phyloP scores from a whole-genome alignment of 176 grass and related monocot genomes.

The Dactylis glomerata region DNA sequence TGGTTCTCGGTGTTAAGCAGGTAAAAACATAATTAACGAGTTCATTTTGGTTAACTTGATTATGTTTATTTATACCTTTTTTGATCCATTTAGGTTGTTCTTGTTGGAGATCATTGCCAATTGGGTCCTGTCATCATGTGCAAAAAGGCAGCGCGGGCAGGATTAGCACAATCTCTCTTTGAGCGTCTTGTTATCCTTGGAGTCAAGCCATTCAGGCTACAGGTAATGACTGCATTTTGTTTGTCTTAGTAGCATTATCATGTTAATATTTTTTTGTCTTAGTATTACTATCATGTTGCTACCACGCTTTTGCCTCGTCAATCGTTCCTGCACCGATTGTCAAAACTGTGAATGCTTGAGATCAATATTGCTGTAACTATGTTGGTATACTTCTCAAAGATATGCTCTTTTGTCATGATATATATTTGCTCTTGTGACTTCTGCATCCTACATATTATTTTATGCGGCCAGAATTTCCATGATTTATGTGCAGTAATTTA shows the following conservation, averaged over 20 bases:
- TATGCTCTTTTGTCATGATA: not conserved
- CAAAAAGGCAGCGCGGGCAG: constrained; percentile 98
- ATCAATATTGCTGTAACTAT: not conserved
- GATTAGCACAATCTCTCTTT: constrained; percentile 92
- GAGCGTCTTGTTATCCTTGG: constrained; percentile 97
- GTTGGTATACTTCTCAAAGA: not conserved
- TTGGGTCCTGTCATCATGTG: constrained; percentile 99
- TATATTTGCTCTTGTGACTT: constrained; percentile 3
- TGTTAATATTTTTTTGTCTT: not conserved
- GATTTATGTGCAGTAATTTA: not conserved
- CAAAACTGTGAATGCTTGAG: not conserved
- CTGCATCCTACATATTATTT: not conserved
- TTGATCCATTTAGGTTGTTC: constrained; percentile 69
- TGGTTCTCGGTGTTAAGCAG: constrained; percentile 99
- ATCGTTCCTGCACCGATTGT: not conserved
- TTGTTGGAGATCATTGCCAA: constrained; percentile 99
- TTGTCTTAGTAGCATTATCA: not conserved
- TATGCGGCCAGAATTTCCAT: too few relatives aligned
- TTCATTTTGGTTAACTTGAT: not conserved
- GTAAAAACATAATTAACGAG: constrained; percentile 37
- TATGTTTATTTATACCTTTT: constrained; percentile 7
- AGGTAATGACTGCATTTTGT: constrained; percentile 45
- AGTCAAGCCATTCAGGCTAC: constrained; percentile 95
- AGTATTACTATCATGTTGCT: not conserved
- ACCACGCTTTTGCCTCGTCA: not conserved